Conservation (phyloP, 2,329 filamentous ascomycete genomes). For the Cercospora canescens region DNA sequence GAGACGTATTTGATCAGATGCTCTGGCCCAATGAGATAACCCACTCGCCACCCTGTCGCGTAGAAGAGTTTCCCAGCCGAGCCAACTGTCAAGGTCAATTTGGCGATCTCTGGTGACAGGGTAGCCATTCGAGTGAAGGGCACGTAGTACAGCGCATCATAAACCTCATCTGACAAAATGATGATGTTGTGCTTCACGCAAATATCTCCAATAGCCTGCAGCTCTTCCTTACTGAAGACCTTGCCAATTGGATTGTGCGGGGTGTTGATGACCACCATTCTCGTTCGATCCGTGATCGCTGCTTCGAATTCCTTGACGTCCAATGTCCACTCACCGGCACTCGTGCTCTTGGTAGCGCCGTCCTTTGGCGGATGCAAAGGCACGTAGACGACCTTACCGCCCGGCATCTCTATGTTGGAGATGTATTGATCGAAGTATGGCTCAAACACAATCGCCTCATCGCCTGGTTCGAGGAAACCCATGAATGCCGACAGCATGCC, state of each 20-base stretch:
- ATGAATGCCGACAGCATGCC: constrained; percentile 97
- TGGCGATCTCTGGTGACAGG: constrained; percentile 84
- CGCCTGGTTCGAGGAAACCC: constrained; percentile 90
- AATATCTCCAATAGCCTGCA: constrained; percentile 80
- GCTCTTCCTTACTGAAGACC: constrained; percentile 81
- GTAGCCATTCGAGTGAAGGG: constrained; percentile 93
- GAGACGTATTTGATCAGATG: constrained; percentile 89
- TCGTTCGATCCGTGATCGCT: constrained; percentile 81
- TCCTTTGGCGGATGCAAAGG: constrained; percentile 86
- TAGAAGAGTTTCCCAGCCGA: constrained; percentile 99
- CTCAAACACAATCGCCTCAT: constrained; percentile 97
- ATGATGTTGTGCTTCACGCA: constrained; percentile 93
- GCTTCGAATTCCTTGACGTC: constrained; percentile 79
- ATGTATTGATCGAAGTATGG: constrained; percentile 99
- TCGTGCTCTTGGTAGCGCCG: constrained; percentile 76
- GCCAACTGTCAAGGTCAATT: constrained; percentile 87
- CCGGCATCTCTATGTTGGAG: constrained; percentile 97
- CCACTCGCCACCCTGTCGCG: constrained; percentile 93
- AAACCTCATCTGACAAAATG: constrained; percentile 68
- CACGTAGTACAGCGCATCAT: constrained; percentile 92
- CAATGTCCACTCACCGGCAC: constrained; percentile 84
- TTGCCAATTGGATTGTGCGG: constrained; percentile 97
- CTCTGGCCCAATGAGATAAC: constrained; percentile 88
- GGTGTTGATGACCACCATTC: constrained; percentile 92
- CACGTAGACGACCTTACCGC: constrained; percentile 91